phyloP scores from a whole-genome alignment of 495 filamentous ascomycete genomes.

The Aspergillus mulundensis region DNA sequence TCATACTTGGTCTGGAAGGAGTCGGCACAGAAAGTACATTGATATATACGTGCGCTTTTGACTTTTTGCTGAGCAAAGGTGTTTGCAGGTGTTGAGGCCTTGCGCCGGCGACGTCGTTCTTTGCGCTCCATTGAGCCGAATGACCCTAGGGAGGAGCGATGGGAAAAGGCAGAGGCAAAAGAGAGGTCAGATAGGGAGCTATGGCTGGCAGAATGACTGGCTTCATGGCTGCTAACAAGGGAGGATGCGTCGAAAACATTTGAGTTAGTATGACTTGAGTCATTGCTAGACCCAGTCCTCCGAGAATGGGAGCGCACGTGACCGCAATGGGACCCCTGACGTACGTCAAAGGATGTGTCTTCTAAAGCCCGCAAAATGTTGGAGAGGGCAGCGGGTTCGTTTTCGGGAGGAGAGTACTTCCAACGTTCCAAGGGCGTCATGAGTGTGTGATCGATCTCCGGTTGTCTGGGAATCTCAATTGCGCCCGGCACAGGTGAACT shows the following conservation, averaged over 20 bases:
- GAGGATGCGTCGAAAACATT: constrained; percentile 64
- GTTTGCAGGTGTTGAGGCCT: constrained; percentile 44
- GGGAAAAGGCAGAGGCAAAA: constrained; percentile 70
- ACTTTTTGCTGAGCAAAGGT: constrained; percentile 39
- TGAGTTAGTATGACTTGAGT: constrained; percentile 61
- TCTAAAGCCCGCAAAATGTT: constrained; percentile 76
- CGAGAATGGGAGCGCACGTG: constrained; percentile 45
- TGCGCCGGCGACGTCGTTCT: constrained; percentile 67
- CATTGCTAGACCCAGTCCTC: constrained; percentile 57
- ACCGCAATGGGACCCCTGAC: constrained; percentile 38
- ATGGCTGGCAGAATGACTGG: constrained; percentile 64
- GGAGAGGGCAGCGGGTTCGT: constrained; percentile 76
- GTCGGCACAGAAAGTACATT: constrained; percentile 92
- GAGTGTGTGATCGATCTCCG: constrained; percentile 46
- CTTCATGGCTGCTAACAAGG: constrained; percentile 61
- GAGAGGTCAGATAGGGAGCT: constrained; percentile 60
- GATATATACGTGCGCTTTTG: constrained; percentile 53
- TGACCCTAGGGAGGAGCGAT: constrained; percentile 59
- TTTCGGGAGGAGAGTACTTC: constrained; percentile 79
- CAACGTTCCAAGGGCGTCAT: constrained; percentile 84
- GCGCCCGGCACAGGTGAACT: constrained; percentile 57
- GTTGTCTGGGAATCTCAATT: constrained; percentile 62
- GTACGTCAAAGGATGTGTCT: constrained; percentile 51
- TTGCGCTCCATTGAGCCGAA: constrained; percentile 65
- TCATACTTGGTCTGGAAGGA: constrained; percentile 87